Evolutionary conservation across 1,284 basidiomycete genomes (phyloP).

Genomic region (Ceratobasidium theobromae): DNA sequence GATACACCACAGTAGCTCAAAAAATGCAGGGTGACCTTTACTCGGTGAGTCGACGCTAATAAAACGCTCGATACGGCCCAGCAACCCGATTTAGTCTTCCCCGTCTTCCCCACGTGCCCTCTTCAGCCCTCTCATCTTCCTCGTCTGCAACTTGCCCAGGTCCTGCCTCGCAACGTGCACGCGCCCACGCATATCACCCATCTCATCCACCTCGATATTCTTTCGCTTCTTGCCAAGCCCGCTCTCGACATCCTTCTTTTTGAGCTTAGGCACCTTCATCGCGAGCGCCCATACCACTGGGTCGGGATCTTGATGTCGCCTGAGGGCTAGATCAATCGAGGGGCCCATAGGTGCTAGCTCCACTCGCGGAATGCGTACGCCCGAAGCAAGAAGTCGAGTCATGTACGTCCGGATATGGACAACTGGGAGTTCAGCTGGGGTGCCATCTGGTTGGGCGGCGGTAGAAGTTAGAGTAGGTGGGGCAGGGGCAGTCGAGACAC

Average conservation of each 20-base stretch:
- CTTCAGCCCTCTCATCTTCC: slow-evolving; percentile 91
- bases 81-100: no score
- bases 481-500: slow-evolving; percentile 74
- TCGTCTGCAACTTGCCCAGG: slow-evolving; percentile 78
- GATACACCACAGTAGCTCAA: no score
- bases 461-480: slow-evolving; percentile 53
- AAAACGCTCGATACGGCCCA: no score
- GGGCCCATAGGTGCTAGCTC: slow-evolving; percentile 91
- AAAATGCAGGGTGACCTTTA: no score
- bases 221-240: slow-evolving; percentile 91
- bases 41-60: no score
- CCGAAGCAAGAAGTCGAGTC: slow-evolving; percentile 71
- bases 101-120: slow-evolving; percentile 39
- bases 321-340: slow-evolving; percentile 78
- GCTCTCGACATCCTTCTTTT: slow-evolving; percentile 80
- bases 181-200: slow-evolving; percentile 92
- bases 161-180: slow-evolving; percentile 93
- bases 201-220: slow-evolving; percentile 96
- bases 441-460: slow-evolving; percentile 42
- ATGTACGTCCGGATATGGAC: slow-evolving; percentile 91
- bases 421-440: slow-evolving; percentile 54
- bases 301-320: slow-evolving; percentile 75
- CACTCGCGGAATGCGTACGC: slow-evolving; percentile 75
- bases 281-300: slow-evolving; percentile 79
- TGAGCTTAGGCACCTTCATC: slow-evolving; percentile 81